Evolutionary conservation across 768 basidiomycete genomes (phyloP).

Genomic region (Chalciporus pseudorubinellus): DNA sequence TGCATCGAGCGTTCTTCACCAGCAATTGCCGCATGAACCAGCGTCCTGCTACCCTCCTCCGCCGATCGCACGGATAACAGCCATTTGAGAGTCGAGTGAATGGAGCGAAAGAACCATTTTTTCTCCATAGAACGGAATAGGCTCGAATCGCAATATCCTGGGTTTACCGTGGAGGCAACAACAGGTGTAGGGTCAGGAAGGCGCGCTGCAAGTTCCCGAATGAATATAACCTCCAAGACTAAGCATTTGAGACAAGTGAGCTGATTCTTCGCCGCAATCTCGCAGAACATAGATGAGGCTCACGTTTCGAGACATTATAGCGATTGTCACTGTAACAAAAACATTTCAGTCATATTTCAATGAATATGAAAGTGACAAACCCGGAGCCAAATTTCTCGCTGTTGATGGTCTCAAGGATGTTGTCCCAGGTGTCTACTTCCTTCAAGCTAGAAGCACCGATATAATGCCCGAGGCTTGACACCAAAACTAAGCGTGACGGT

Average conservation of each 20-base stretch:
- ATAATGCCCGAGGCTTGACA: conserved; percentile 32
- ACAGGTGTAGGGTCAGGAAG: conserved; percentile 23
- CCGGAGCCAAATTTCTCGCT: conserved; percentile 20
- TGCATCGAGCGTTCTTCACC: conserved; percentile 23
- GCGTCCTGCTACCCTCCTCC: conserved; percentile 35
- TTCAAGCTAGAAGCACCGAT: conserved; percentile 2
- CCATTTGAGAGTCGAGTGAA: conserved; percentile 1
- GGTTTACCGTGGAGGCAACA: conserved; percentile 27
- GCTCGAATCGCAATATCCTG: conserved; percentile 35
- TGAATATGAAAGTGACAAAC: conserved; percentile 11
- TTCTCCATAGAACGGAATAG: conserved; percentile 17
- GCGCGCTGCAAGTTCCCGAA: conserved; percentile 31
- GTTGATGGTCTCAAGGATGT: conserved; percentile 27
- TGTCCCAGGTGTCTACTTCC: conserved; percentile 1
- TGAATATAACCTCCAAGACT: conserved; percentile 36
- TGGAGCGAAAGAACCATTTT: not conserved
- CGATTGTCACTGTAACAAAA: conserved; percentile 11
- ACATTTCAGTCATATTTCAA: not conserved
- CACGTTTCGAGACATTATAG: conserved; percentile 28
- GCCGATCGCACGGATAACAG: conserved; percentile 26
- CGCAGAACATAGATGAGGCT: not conserved
- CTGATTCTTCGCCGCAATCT: not conserved
- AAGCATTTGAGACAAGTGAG: not conserved
- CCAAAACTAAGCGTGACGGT: conserved; percentile 29
- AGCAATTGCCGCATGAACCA: conserved; percentile 34